phyloP scores from a whole-genome alignment of 108 stramenopile genomes.

The Nitzschia inconspicua region DNA sequence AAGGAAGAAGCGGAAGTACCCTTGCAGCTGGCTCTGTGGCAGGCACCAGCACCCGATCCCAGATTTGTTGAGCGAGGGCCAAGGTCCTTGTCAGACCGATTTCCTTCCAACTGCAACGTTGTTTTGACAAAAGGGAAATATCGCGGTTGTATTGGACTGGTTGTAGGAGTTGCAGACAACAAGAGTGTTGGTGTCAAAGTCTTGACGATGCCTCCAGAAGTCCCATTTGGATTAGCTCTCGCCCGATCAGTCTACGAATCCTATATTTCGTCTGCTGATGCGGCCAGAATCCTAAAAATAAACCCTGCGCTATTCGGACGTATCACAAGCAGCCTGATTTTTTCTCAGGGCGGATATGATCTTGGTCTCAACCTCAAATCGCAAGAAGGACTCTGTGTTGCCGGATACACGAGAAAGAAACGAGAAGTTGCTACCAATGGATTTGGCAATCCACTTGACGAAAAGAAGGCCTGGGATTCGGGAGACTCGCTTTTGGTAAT shows the following conservation, averaged over 20 bases:
- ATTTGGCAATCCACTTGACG: not conserved
- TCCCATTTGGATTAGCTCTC: slow-evolving; percentile 90
- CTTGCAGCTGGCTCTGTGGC: slow-evolving; percentile 88
- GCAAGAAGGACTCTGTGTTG: slow-evolving; percentile 69
- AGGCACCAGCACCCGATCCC: slow-evolving; percentile 91
- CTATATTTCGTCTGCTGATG: slow-evolving; percentile 74
- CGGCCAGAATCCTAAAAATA: slow-evolving; percentile 81
- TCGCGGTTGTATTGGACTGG: slow-evolving; percentile 72
- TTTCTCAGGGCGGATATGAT: slow-evolving; percentile 85
- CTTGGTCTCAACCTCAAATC: slow-evolving; percentile 94
- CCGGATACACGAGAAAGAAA: slow-evolving; percentile 84
- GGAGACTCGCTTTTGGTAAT: slow-evolving; percentile 83
- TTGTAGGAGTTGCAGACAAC: slow-evolving; percentile 61
- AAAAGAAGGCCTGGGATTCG: slow-evolving; percentile 69
- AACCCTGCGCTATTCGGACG: slow-evolving; percentile 77
- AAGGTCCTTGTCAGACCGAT: slow-evolving; percentile 77
- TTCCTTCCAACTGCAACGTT: slow-evolving; percentile 73
- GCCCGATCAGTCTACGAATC: slow-evolving; percentile 81
- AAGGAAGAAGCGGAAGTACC: slow-evolving; percentile 93
- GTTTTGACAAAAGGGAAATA: slow-evolving; percentile 79
- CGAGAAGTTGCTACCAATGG: slow-evolving; percentile 31
- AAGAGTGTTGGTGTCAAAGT: slow-evolving; percentile 84
- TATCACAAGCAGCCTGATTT: slow-evolving; percentile 75
- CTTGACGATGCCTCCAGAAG: slow-evolving; percentile 76
- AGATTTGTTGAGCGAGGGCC: slow-evolving; percentile 88